Evolutionary conservation across 495 filamentous ascomycete species (phyloP).

Genomic region (Clavariopsis aquatica): DNA sequence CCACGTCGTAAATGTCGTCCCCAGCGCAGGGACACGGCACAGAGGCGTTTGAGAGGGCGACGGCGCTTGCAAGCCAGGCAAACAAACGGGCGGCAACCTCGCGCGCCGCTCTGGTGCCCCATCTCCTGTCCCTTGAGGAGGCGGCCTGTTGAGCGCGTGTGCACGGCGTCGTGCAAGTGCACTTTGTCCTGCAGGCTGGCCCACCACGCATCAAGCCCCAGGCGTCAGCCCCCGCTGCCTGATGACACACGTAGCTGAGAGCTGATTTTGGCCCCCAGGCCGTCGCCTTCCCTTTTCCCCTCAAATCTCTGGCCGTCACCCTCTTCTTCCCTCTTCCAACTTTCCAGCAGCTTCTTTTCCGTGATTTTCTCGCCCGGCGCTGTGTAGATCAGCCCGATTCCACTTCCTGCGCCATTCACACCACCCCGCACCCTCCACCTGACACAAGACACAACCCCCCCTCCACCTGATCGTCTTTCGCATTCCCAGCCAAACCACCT

Average conservation of each 20-base stretch:
- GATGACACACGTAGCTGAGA: constrained; percentile 21
- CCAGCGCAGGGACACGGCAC: neutral
- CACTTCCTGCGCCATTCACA: constrained; percentile 14
- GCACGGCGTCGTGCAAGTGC: constrained; percentile 1
- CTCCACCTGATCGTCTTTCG: neutral
- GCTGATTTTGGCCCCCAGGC: constrained; percentile 25
- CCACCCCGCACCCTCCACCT: constrained; percentile 13
- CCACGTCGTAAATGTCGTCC: constrained; percentile 3
- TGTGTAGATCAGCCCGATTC: constrained; percentile 27
- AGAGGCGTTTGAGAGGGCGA: neutral
- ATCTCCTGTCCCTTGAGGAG: neutral
- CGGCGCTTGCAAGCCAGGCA: neutral
- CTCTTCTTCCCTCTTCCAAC: constrained; percentile 17
- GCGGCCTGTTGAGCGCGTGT: constrained; percentile 11
- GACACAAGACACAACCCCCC: neutral
- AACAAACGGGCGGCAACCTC: constrained; percentile 17
- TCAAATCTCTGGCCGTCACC: constrained; percentile 18
- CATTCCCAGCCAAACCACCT: neutral
- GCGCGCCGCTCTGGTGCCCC: constrained; percentile 13
- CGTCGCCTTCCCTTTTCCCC: constrained; percentile 32
- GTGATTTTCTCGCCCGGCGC: constrained; percentile 15
- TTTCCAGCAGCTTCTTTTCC: constrained; percentile 26
- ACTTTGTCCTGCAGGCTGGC: neutral
- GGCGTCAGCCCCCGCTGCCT: constrained; percentile 34
- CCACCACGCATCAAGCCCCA: constrained; percentile 10